A percentile compares a stretch with the other conserved stretches of the same genome.
phyloP scores from a whole-genome alignment of 164 flowering plant species.

The Nelumbo lutea region DNA sequence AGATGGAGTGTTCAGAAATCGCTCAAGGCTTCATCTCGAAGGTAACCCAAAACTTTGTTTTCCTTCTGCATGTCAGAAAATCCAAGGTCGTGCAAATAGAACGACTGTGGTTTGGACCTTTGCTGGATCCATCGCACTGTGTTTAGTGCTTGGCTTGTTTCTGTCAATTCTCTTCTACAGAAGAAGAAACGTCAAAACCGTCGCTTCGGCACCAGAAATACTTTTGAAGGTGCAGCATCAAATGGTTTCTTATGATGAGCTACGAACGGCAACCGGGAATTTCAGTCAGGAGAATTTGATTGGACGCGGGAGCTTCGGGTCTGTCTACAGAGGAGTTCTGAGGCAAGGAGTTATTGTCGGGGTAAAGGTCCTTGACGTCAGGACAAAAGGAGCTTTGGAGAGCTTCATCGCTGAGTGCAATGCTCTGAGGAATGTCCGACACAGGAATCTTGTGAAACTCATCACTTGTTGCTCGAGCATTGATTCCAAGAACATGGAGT shows the following conservation, averaged over 20 bases:
- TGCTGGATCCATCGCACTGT: background rate
- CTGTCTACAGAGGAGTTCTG: too few species aligned
- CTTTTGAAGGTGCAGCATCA: conserved; percentile 6
- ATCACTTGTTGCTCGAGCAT: too few species aligned
- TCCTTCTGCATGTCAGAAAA: conserved; percentile 1
- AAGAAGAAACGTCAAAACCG: conserved; percentile 1
- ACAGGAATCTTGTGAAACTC: too few species aligned
- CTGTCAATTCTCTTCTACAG: background rate
- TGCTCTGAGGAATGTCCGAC: too few species aligned
- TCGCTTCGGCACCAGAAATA: background rate
- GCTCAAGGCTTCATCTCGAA: conserved; percentile 15
- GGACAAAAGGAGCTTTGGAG: too few species aligned
- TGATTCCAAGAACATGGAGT: conserved; percentile 27
- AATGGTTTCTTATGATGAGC: conserved; percentile 24
- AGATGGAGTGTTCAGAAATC: conserved; percentile 24
- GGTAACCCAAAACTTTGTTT: conserved; percentile 32
- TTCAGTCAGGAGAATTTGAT: conserved; percentile 29
- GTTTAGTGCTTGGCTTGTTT: background rate
- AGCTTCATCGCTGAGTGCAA: too few species aligned
- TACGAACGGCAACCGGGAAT: conserved; percentile 26
- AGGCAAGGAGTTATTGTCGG: conserved; percentile 17
- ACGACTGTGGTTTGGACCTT: background rate
- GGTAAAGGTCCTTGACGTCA: conserved; percentile 30
- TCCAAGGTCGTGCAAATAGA: conserved; percentile 3
- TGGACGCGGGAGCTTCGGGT: too few species aligned